A percentile compares a stretch with the other conserved stretches of the same genome.
These are phyloP conservation scores for Heliosperma pusillum DNA, from an alignment of 148 eudicot species.

Conservation along the genomic window DNA sequence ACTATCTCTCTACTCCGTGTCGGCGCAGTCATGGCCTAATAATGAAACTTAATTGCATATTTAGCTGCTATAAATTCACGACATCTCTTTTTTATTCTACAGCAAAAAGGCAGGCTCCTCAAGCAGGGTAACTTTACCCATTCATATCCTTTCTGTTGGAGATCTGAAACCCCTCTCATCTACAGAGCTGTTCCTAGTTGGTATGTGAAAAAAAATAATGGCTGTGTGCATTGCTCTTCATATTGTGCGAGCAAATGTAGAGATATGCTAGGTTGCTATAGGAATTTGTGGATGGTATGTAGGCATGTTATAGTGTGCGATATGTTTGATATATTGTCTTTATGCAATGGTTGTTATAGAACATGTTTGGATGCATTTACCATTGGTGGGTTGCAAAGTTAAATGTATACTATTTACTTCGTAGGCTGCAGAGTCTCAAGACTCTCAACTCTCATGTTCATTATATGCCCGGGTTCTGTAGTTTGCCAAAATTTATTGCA, in stretches of 20 bases:
- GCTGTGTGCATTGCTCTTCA: not conserved
- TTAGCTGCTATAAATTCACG: not conserved
- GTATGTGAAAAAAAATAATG: conserved; percentile 28
- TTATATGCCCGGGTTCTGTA: not conserved
- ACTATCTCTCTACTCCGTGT: too few species aligned
- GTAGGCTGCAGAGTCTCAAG: not conserved
- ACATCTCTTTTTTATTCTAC: conserved; percentile 16
- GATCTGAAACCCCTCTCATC: conserved; percentile 96
- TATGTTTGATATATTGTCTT: too few species aligned
- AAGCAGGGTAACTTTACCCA: conserved; percentile 82
- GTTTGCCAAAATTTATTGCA: not conserved
- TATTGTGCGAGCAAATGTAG: not conserved
- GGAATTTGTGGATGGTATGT: not conserved
- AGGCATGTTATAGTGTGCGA: not conserved
- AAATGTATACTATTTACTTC: not conserved
- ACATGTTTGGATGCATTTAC: not conserved
- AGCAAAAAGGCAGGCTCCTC: conserved; percentile 82
- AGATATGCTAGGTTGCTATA: not conserved
- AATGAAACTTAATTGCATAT: too few species aligned
- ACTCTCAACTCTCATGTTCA: not conserved
- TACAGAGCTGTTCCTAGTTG: conserved; percentile 99
- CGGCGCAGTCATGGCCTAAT: too few species aligned
- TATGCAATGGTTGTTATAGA: not conserved
- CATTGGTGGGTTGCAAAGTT: not conserved
- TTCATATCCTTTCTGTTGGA: conserved; percentile 92